These are phyloP conservation scores for Orbilia oligospora DNA, from an alignment of 2,329 filamentous ascomycete genomes.

Conservation along the genomic window DNA sequence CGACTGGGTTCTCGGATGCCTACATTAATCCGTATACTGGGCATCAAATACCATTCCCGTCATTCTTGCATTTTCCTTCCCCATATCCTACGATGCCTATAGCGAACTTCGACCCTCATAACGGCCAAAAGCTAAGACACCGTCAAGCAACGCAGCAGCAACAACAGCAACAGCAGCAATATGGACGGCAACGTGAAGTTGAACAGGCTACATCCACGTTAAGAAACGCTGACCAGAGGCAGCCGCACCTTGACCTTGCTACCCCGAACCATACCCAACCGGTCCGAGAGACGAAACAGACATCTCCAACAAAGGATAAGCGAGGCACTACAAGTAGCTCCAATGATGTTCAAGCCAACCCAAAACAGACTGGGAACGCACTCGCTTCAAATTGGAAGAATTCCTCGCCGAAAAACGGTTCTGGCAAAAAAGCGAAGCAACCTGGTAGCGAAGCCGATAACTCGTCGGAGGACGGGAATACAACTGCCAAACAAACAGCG, in stretches of 20 bases:
- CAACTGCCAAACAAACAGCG: slow-evolving; percentile 20
- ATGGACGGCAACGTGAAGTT: slow-evolving; percentile 45
- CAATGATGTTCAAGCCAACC: slow-evolving; percentile 20
- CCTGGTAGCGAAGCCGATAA: slow-evolving; percentile 53
- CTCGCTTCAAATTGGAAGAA: slow-evolving; percentile 34
- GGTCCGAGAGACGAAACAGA: slow-evolving; percentile 32
- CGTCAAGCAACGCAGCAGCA: slow-evolving; percentile 36
- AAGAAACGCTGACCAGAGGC: slow-evolving; percentile 44
- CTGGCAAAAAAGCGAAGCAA: slow-evolving; percentile 47
- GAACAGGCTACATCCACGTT: slow-evolving; percentile 41
- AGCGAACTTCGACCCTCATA: slow-evolving; percentile 41
- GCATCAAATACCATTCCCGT: slow-evolving; percentile 30
- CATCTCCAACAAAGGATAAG: slow-evolving; percentile 40
- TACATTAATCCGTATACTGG: slow-evolving; percentile 50
- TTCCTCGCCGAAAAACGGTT: slow-evolving; percentile 44
- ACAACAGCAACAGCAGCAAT: slow-evolving; percentile 33
- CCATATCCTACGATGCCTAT: slow-evolving; percentile 29
- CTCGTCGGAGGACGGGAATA: slow-evolving; percentile 52
- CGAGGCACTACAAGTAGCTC: slow-evolving; percentile 4
- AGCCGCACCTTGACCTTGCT: slow-evolving; percentile 51
- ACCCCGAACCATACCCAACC: slow-evolving; percentile 41
- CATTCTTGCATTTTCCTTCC: slow-evolving; percentile 35
- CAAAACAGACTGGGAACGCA: slow-evolving; percentile 34
- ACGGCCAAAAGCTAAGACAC: slow-evolving; percentile 47
- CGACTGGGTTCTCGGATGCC: slow-evolving; percentile 33